Base-by-base conservation (phyloP, 2,329 filamentous ascomycete species). In the Xylaria sp. region DNA sequence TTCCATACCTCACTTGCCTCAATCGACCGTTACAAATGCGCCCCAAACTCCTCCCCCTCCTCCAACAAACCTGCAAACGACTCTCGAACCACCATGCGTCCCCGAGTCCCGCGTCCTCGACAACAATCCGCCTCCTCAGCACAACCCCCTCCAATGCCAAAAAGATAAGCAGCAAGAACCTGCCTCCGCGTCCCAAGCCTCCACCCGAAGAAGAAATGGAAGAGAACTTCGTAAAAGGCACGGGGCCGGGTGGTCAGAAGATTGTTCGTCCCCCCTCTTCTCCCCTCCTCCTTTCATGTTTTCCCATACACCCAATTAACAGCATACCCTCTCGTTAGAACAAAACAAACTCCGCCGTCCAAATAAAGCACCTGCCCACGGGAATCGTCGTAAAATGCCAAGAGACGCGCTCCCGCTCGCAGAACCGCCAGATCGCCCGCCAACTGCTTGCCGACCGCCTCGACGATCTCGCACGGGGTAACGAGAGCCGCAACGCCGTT, bases 381-480 rank as follows among this genome's bases (percentile, higher is more conserved):
- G 93, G 93, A 62, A 85, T 97, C 56, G 92, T 97, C 11, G 84
- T 99, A 64, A 99, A 99, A 77, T 93, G 86, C 58, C 94, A 99
- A 76, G 91, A 88, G 18, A 97, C 94, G 7, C 87, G 94, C 52
- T 95, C 90, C 1, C 85, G 91, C 16, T 83, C 83, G 59, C 90
- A 96, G 75, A 99, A 99, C 73, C 85, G 92, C 64, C 92, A 89
- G 73, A 88, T 91, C 63, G 94, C 94, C 10, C 83, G 92, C 47
- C 80, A 86, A 65, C 78, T 96, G 48, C 80, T 97, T 35, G 90
- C 89, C 23, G 86, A 90, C 67, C 85, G 83, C 68, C 77, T 88
- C 37, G 94, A 99, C 73, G 81, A 89, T 66, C 68, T 88, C 42
- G 78, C 84, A 66, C 87, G 91, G 66, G 93, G 93, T 1, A 81